phyloP scores from a whole-genome alignment of 768 basidiomycete genomes.

The Boletus subcaerulescens region DNA sequence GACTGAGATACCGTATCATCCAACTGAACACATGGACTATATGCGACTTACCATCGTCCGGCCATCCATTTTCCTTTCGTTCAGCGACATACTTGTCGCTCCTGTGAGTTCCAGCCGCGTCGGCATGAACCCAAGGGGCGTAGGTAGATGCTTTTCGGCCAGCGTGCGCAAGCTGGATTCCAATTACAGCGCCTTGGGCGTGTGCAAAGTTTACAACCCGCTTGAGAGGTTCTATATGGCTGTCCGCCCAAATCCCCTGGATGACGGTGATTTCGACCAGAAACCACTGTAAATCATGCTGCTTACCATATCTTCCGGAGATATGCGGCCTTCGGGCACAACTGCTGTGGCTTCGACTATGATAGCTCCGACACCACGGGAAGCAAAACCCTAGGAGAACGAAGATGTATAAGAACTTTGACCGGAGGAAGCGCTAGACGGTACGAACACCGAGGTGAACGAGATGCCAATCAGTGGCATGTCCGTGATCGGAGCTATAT shows the following conservation, averaged over 20 bases:
- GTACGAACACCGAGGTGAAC: constrained; percentile 64
- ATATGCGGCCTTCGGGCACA: constrained; percentile 72
- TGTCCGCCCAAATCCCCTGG: constrained; percentile 72
- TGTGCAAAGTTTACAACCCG: constrained; percentile 75
- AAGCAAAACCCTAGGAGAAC: constrained; percentile 52
- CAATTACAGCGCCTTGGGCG: constrained; percentile 65
- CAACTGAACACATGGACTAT: background rate
- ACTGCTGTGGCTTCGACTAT: constrained; percentile 74
- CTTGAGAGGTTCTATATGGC: constrained; percentile 66
- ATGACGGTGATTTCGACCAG: background rate
- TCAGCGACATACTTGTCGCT: constrained; percentile 35
- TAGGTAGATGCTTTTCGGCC: constrained; percentile 67
- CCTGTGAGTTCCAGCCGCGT: constrained; percentile 32
- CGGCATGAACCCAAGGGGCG: constrained; percentile 61
- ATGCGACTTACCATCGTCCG: constrained; percentile 47
- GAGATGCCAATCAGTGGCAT: constrained; percentile 80
- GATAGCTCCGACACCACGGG: constrained; percentile 68
- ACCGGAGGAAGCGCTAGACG: background rate
- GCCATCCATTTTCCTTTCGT: constrained; percentile 67
- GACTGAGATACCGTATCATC: constrained; percentile 38
- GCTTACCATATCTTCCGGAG: constrained; percentile 68
- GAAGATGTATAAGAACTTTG: background rate
- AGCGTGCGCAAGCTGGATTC: constrained; percentile 78
- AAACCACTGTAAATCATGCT: constrained; percentile 9
- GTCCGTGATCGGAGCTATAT: constrained; percentile 71